phyloP scores from a whole-genome alignment of 208 protist species.

The Acanthamoeba royreba region DNA sequence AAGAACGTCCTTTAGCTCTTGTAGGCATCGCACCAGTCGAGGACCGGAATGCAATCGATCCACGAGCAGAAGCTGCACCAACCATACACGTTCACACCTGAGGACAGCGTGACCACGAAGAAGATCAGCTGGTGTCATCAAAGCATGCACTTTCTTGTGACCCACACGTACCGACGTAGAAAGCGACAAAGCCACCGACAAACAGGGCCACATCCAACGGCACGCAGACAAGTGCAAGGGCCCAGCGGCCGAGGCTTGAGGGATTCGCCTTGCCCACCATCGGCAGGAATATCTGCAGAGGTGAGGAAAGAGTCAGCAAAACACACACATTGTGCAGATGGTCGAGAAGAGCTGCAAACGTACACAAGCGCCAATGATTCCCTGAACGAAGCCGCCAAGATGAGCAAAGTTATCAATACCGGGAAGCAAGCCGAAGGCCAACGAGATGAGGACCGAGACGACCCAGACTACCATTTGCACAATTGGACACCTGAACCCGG shows the following conservation, averaged over 20 bases:
- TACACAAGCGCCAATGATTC: constrained; percentile 26
- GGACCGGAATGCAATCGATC: constrained; percentile 27
- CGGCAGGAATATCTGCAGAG: neutral
- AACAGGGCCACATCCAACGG: neutral
- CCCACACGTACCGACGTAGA: neutral
- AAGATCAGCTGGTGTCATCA: neutral
- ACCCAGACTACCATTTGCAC: constrained; percentile 30
- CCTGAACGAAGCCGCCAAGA: constrained; percentile 42
- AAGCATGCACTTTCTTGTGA: neutral
- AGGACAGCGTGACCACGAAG: too few species aligned
- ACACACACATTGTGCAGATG: too few species aligned
- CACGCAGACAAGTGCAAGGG: neutral
- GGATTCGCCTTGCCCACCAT: neutral
- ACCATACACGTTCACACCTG: neutral
- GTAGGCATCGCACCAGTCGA: constrained; percentile 12
- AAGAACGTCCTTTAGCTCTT: too few species aligned
- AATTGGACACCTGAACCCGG: too few species aligned
- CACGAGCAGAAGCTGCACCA: constrained; percentile 3
- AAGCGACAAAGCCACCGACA: neutral
- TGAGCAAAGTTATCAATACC: constrained; percentile 55
- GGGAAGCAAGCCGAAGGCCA: constrained; percentile 42
- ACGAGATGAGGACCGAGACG: constrained; percentile 2
- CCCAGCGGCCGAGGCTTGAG: neutral
- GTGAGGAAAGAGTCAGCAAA: too few species aligned
- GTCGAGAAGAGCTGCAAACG: neutral